phyloP scores from a whole-genome alignment of 139 green algal genomes.

The Closterium sp. region DNA sequence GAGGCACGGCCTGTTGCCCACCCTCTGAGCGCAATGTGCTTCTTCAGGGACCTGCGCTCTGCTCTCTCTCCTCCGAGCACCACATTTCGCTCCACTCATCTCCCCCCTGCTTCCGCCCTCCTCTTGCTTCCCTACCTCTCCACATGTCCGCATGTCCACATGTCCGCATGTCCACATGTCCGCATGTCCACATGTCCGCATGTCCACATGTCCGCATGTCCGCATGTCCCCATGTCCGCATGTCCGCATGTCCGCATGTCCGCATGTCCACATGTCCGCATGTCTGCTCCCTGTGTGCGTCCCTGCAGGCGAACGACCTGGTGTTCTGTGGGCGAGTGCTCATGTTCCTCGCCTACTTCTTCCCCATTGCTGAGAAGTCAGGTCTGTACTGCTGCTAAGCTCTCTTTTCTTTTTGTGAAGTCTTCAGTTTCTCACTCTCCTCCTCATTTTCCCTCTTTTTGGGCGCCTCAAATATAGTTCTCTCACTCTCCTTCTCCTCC shows the following conservation, averaged over 20 bases:
- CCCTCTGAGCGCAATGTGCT: too few species aligned
- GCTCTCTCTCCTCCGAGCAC: too few species aligned
- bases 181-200: not conserved
- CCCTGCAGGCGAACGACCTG: constrained; percentile 48
- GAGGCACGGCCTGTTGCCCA: too few species aligned
- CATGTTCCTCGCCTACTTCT: constrained; percentile 61
- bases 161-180: too few species aligned
- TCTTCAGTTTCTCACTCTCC: not conserved
- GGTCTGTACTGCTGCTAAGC: constrained; percentile 24
- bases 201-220: not conserved
- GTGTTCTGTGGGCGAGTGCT: constrained; percentile 63
- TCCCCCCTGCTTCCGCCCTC: too few species aligned
- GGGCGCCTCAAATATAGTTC: too few species aligned
- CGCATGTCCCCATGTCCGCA: not conserved
- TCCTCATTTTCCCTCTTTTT: not conserved
- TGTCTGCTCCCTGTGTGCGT: not conserved
- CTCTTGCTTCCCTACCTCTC: too few species aligned
- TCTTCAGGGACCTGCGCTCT: too few species aligned
- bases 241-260: not conserved
- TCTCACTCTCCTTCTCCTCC: not conserved
- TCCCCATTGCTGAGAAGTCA: constrained; percentile 61
- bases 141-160: too few species aligned
- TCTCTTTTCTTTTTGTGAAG: not conserved
- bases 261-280: not conserved
- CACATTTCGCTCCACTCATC: too few species aligned